Conservation (phyloP, 768 basidiomycete genomes). For the Phylloporus sp. region DNA sequence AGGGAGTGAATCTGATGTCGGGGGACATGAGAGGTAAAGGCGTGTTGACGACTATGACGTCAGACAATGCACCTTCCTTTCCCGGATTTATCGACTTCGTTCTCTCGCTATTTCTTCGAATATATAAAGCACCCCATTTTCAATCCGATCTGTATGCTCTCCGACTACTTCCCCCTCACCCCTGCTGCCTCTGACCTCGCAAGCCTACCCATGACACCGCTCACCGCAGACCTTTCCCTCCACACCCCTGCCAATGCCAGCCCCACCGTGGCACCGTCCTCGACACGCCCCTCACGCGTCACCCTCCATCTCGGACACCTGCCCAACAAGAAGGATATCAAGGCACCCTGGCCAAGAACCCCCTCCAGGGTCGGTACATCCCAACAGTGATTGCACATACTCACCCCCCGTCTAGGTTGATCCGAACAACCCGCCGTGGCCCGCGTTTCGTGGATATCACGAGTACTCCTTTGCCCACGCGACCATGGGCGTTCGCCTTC, state of each 20-base stretch:
- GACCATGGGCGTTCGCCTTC: constrained; percentile 93
- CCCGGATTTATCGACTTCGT: constrained; percentile 11
- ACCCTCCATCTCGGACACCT: constrained; percentile 73
- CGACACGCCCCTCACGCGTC: constrained; percentile 51
- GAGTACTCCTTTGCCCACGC: constrained; percentile 86
- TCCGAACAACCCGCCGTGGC: constrained; percentile 81
- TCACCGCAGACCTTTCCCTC: background rate
- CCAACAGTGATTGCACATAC: background rate
- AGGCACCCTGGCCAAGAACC: constrained; percentile 69
- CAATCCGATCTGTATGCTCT: constrained; percentile 3
- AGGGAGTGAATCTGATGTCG: constrained; percentile 27
- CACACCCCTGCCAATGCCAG: background rate
- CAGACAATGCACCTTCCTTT: constrained; percentile 29
- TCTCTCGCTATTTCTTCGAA: constrained; percentile 16
- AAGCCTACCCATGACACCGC: constrained; percentile 5
- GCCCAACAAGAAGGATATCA: constrained; percentile 69
- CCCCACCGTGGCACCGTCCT: constrained; percentile 11
- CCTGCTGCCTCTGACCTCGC: constrained; percentile 23
- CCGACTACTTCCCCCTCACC: constrained; percentile 28
- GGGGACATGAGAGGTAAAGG: background rate
- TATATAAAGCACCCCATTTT: constrained; percentile 24
- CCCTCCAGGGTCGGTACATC: constrained; percentile 55
- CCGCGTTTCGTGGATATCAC: constrained; percentile 77
- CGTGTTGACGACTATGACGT: constrained; percentile 21
- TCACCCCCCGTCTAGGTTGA: constrained; percentile 47